These are phyloP conservation scores for Eutrema japonicum DNA, from an alignment of 345 rosid genomes.

Conservation along the genomic window DNA sequence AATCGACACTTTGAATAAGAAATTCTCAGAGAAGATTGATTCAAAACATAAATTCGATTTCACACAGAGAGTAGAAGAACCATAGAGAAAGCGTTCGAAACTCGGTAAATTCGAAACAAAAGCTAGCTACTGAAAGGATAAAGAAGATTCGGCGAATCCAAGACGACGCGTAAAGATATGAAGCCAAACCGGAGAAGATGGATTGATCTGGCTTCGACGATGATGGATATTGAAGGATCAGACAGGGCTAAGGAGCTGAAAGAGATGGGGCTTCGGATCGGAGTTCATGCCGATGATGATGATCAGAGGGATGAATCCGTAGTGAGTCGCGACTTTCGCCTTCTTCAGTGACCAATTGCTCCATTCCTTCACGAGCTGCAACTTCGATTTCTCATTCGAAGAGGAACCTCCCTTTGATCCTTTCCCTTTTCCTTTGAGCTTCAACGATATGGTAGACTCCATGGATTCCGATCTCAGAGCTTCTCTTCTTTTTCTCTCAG, in stretches of 20 bases:
- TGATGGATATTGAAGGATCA: constrained; percentile 39
- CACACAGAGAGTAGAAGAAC: constrained; percentile 13
- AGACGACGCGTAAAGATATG: constrained; percentile 12
- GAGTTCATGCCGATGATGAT: constrained; percentile 94
- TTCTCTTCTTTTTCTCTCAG: constrained; percentile 14
- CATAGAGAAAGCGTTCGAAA: constrained; percentile 5
- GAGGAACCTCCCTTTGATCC: constrained; percentile 49
- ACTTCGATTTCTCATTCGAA: constrained; percentile 51
- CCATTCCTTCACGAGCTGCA: constrained; percentile 79
- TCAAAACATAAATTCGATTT: constrained; percentile 30
- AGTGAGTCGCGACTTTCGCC: constrained; percentile 87
- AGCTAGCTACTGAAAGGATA: constrained; percentile 20
- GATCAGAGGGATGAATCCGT: constrained; percentile 89
- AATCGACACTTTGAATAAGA: constrained; percentile 1
- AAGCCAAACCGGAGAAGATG: constrained; percentile 28
- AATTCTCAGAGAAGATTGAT: constrained; percentile 5
- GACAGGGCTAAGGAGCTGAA: constrained; percentile 88
- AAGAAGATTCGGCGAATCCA: constrained; percentile 50
- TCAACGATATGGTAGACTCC: constrained; percentile 60
- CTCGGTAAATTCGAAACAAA: neutral
- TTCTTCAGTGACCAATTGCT: constrained; percentile 84
- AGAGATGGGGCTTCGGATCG: constrained; percentile 87
- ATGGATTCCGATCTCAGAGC: constrained; percentile 43
- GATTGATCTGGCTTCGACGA: constrained; percentile 1
- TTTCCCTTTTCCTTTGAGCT: constrained; percentile 59